phyloP scores from a whole-genome alignment of 2,329 filamentous ascomycete species.

The Polychaeton citri region DNA sequence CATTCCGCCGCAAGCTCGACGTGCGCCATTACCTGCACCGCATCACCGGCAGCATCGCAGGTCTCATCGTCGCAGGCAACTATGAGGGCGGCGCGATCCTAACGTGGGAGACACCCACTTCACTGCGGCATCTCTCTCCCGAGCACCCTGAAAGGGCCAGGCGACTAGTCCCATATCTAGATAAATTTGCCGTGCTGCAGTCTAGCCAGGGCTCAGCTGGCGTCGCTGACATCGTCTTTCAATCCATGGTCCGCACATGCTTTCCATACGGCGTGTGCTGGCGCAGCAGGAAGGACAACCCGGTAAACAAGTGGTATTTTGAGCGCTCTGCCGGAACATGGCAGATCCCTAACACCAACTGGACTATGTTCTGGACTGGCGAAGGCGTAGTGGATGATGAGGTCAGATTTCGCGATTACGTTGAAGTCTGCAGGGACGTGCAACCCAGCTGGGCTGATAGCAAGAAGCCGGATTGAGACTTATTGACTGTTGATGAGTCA shows the following conservation, averaged over 20 bases:
- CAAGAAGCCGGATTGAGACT: constrained; percentile 22
- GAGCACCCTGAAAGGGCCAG: constrained; percentile 26
- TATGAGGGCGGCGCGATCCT: constrained; percentile 93
- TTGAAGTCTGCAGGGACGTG: constrained; percentile 34
- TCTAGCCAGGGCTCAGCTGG: constrained; percentile 71
- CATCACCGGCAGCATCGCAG: constrained; percentile 70
- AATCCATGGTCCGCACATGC: constrained; percentile 80
- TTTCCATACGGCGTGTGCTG: constrained; percentile 86
- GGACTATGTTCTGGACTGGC: constrained; percentile 97
- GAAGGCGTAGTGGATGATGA: constrained; percentile 40
- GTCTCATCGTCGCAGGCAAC: constrained; percentile 85
- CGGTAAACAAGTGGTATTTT: constrained; percentile 99
- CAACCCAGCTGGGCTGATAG: constrained; percentile 36
- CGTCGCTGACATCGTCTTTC: constrained; percentile 92
- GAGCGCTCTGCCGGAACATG: constrained; percentile 73
- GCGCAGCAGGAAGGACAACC: constrained; percentile 80
- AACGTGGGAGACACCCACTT: constrained; percentile 70
- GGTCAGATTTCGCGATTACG: constrained; percentile 35
- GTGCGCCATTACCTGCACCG: constrained; percentile 68
- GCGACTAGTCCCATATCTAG: constrained; percentile 78
- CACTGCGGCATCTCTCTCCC: constrained; percentile 9
- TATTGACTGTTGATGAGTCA: too few relatives aligned
- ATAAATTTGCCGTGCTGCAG: constrained; percentile 92
- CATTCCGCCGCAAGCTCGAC: constrained; percentile 75
- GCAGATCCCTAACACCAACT: constrained; percentile 69